A percentile compares a stretch with the other conserved stretches of the same genome.
Evolutionary conservation across 148 eudicot genomes (phyloP).

Genomic region (Chenopodium suecicum): DNA sequence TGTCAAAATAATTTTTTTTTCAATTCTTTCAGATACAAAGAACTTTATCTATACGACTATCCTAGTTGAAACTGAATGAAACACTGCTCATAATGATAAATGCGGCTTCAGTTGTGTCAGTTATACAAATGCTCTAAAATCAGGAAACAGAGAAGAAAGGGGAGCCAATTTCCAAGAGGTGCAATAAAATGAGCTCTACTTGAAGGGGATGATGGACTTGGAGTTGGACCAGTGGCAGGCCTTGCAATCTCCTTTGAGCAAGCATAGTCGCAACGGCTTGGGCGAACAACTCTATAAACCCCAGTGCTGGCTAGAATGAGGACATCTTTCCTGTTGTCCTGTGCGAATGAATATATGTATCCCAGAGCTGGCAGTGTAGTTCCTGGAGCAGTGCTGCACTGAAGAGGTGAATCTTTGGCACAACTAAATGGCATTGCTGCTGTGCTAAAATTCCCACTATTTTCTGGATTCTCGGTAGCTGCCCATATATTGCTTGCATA

Average conservation of each 20-base stretch:
- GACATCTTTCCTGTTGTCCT: slow-evolving; percentile 78
- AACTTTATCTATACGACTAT: neutral
- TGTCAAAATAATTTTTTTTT: neutral
- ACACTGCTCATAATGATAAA: neutral
- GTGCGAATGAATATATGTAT: slow-evolving; percentile 73
- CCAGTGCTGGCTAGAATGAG: slow-evolving; percentile 69
- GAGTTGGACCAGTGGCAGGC: slow-evolving; percentile 29
- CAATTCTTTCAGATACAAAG: slow-evolving; percentile 1
- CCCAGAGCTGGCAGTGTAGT: slow-evolving; percentile 59
- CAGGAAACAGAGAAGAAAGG: slow-evolving; percentile 30
- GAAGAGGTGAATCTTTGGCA: slow-evolving; percentile 59
- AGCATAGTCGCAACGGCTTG: slow-evolving; percentile 78
- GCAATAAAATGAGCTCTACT: slow-evolving; percentile 22
- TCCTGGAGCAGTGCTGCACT: slow-evolving; percentile 59
- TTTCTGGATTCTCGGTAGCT: slow-evolving; percentile 57
- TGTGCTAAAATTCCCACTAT: slow-evolving; percentile 76
- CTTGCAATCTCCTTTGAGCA: slow-evolving; percentile 69
- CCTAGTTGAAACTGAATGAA: slow-evolving; percentile 5
- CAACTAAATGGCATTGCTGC: slow-evolving; percentile 57
- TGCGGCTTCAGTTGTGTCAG: slow-evolving; percentile 10
- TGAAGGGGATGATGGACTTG: slow-evolving; percentile 40
- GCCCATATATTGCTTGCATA: slow-evolving; percentile 68
- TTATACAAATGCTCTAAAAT: slow-evolving; percentile 29
- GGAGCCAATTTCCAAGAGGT: slow-evolving; percentile 24
- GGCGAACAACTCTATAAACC: slow-evolving; percentile 80